Evolutionary conservation across 257 asterid species (phyloP).

Genomic region (Cordia subcordata): DNA sequence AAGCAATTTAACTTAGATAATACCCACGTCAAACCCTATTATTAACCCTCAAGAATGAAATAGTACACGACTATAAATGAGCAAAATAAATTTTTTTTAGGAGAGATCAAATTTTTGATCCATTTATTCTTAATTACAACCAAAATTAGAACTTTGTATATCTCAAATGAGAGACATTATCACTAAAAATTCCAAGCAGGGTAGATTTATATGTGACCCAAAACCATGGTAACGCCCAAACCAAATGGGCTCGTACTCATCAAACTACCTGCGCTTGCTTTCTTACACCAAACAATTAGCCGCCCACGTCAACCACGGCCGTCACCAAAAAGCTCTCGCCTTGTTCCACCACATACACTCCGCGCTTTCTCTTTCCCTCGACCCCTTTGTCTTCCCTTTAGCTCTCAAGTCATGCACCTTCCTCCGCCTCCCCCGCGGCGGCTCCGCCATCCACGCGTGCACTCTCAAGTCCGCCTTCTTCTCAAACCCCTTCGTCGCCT

Average conservation of each 20-base stretch:
- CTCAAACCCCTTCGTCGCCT: constrained; percentile 41
- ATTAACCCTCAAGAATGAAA: too few relatives aligned
- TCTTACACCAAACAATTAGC: constrained; percentile 40
- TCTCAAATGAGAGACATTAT: too few relatives aligned
- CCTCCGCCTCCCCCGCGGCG: constrained; percentile 21
- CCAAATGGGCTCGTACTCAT: constrained; percentile 24
- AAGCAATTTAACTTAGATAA: too few relatives aligned
- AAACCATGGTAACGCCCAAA: neutral
- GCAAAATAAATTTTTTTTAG: too few relatives aligned
- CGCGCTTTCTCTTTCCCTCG: constrained; percentile 27
- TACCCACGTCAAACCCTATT: too few relatives aligned
- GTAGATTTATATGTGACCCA: too few relatives aligned
- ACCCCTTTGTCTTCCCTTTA: constrained; percentile 43
- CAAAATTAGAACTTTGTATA: too few relatives aligned
- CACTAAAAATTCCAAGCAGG: too few relatives aligned
- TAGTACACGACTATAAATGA: too few relatives aligned
- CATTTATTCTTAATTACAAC: too few relatives aligned
- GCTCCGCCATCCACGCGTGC: constrained; percentile 33
- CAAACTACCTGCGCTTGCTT: constrained; percentile 37
- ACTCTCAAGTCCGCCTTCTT: constrained; percentile 20
- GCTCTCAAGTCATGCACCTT: constrained; percentile 43
- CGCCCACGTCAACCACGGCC: constrained; percentile 39
- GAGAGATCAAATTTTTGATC: too few relatives aligned
- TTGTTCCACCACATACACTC: constrained; percentile 37
- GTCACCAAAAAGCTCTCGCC: constrained; percentile 34